Conservation (phyloP, 495 filamentous ascomycete genomes). For the Xylaria grammica region DNA sequence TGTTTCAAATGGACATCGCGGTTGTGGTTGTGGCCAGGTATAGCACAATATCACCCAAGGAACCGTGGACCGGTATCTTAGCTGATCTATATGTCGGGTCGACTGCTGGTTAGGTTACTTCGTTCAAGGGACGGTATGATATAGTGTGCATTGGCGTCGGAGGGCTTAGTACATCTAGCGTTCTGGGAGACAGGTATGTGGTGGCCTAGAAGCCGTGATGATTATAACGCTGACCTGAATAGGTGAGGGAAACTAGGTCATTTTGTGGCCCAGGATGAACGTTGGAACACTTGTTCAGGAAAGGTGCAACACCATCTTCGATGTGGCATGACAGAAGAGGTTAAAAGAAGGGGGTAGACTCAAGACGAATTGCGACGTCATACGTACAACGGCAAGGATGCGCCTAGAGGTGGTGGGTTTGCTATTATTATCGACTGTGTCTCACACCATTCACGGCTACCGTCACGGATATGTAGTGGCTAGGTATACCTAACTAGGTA, state of each 20-base stretch:
- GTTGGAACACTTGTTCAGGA: conserved; percentile 8
- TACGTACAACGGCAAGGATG: conserved; percentile 17
- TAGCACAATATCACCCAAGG: neutral
- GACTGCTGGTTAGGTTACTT: neutral
- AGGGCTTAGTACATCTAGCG: too few relatives aligned
- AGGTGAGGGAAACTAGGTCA: neutral
- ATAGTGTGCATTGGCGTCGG: neutral
- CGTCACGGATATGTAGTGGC: too few relatives aligned
- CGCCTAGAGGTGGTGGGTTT: conserved; percentile 3
- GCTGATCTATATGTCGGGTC: neutral
- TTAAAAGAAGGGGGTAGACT: conserved; percentile 4
- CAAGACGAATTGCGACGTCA: conserved; percentile 9
- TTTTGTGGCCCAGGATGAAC: neutral
- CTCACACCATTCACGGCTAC: conserved; percentile 2
- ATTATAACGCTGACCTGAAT: neutral
- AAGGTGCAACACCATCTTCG: conserved; percentile 2
- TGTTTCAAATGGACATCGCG: conserved; percentile 2
- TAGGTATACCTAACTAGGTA: too few relatives aligned
- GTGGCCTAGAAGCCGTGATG: neutral
- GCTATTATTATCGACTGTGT: neutral
- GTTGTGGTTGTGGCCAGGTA: neutral
- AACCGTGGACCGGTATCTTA: neutral
- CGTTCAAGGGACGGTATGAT: neutral
- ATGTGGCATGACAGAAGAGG: conserved; percentile 2
- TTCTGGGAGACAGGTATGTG: neutral